A percentile compares a stretch with the other conserved stretches of the same genome.
Conservation (phyloP, 2,329 filamentous ascomycete genomes). For the Aspergillus transmontanensis region DNA sequence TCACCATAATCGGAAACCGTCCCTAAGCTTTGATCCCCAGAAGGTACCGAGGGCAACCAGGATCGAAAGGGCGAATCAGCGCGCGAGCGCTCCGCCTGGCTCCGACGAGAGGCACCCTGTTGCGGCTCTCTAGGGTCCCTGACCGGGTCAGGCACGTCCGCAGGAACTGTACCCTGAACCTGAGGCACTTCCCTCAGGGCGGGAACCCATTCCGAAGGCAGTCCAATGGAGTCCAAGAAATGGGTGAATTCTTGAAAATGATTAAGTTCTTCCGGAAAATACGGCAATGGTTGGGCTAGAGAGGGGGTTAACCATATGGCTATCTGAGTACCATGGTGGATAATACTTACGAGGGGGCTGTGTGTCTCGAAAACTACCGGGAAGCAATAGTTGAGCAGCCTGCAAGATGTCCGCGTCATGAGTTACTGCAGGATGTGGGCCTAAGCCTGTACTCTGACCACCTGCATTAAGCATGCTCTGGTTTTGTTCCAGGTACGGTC, state of each 20-base stretch:
- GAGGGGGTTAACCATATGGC: neutral
- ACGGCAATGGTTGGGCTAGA: slow-evolving; percentile 31
- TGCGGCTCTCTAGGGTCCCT: slow-evolving; percentile 25
- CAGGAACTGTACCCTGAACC: slow-evolving; percentile 25
- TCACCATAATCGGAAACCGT: slow-evolving; percentile 36
- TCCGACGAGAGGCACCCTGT: slow-evolving; percentile 20
- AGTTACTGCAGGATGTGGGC: slow-evolving; percentile 25
- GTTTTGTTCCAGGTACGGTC: slow-evolving; percentile 29
- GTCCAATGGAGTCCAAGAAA: slow-evolving; percentile 38
- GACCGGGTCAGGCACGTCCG: slow-evolving; percentile 25
- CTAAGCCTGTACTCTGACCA: slow-evolving; percentile 17
- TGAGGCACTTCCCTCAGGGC: slow-evolving; percentile 28
- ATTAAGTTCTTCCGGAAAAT: slow-evolving; percentile 35
- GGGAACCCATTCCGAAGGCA: slow-evolving; percentile 38
- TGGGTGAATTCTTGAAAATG: slow-evolving; percentile 41
- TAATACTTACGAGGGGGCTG: slow-evolving; percentile 13
- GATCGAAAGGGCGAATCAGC: slow-evolving; percentile 38
- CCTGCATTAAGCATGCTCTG: slow-evolving; percentile 24
- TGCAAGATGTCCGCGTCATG: slow-evolving; percentile 44
- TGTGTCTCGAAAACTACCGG: slow-evolving; percentile 30
- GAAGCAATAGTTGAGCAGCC: slow-evolving; percentile 37
- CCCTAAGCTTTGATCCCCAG: slow-evolving; percentile 35
- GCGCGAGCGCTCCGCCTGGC: slow-evolving; percentile 26
- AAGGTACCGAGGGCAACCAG: slow-evolving; percentile 36
- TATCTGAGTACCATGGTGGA: neutral